Conservation (phyloP, 345 rosid genomes). For the Aegle marmelos region DNA sequence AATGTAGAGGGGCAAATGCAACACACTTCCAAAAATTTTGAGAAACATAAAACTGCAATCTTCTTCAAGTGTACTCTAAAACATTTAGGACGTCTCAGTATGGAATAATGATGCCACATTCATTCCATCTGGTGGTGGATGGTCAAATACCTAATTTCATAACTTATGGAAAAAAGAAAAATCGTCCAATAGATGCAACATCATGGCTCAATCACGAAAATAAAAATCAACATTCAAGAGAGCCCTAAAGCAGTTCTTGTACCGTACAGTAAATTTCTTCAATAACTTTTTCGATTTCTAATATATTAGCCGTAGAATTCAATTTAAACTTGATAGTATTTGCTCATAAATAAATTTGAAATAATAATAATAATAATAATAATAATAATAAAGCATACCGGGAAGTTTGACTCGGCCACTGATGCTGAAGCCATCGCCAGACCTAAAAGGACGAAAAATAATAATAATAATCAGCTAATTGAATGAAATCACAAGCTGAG, state of each 20-base stretch:
- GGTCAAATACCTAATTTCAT: neutral
- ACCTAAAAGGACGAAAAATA: constrained; percentile 37
- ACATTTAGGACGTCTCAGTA: too few species aligned
- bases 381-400: constrained; percentile 33
- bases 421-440: constrained; percentile 62
- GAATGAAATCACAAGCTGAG: neutral
- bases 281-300: neutral
- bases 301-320: neutral
- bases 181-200: neutral
- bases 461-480: neutral
- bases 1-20: neutral
- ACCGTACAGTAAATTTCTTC: neutral
- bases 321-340: neutral
- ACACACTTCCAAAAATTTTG: neutral
- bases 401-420: constrained; percentile 79
- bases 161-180: neutral
- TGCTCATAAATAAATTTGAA: neutral
- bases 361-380: neutral
- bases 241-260: neutral
- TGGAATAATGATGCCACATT: neutral
- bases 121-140: neutral
- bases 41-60: neutral
- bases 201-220: neutral
- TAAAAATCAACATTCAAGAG: neutral
- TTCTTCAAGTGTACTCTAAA: neutral